Evolutionary conservation across 2,329 filamentous ascomycete genomes (phyloP).

Genomic region (Didymella lethalis): DNA sequence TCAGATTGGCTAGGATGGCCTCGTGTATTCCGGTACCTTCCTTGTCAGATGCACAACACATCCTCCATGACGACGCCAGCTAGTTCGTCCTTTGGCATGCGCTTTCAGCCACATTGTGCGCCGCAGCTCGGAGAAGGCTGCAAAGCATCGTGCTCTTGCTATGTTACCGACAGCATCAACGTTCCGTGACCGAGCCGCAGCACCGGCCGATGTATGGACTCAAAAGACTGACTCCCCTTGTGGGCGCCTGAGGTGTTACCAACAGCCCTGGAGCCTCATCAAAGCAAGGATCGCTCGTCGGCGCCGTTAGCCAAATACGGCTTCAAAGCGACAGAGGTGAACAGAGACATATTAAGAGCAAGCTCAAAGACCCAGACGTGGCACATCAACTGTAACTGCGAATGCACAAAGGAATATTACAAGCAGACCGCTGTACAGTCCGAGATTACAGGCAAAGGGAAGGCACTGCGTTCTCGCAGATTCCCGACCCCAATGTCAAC

Average conservation of each 20-base stretch:
- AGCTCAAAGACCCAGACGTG: too few species aligned
- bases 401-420: too few species aligned
- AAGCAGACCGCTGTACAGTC: too few species aligned
- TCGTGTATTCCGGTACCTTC: slow-evolving; percentile 10
- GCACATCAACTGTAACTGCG: too few species aligned
- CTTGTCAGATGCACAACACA: slow-evolving; percentile 18
- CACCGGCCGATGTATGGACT: neutral
- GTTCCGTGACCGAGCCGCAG: slow-evolving; percentile 14
- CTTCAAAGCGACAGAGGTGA: neutral
- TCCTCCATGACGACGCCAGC: slow-evolving; percentile 8
- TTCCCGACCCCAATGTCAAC: neutral
- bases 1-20: slow-evolving; percentile 2
- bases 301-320: neutral
- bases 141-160: neutral
- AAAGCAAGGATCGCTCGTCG: slow-evolving; percentile 3
- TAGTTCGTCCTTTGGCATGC: slow-evolving; percentile 3
- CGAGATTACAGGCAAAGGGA: too few species aligned
- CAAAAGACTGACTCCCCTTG: neutral
- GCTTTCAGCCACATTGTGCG: slow-evolving; percentile 10
- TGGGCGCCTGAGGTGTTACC: slow-evolving; percentile 4
- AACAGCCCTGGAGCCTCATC: neutral
- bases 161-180: slow-evolving; percentile 4
- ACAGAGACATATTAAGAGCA: neutral
- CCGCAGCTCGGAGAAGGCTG: slow-evolving; percentile 6
- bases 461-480: neutral